These are phyloP conservation scores for Ophiostoma sp. DNA, from an alignment of 2,329 filamentous ascomycete genomes.

Conservation along the genomic window DNA sequence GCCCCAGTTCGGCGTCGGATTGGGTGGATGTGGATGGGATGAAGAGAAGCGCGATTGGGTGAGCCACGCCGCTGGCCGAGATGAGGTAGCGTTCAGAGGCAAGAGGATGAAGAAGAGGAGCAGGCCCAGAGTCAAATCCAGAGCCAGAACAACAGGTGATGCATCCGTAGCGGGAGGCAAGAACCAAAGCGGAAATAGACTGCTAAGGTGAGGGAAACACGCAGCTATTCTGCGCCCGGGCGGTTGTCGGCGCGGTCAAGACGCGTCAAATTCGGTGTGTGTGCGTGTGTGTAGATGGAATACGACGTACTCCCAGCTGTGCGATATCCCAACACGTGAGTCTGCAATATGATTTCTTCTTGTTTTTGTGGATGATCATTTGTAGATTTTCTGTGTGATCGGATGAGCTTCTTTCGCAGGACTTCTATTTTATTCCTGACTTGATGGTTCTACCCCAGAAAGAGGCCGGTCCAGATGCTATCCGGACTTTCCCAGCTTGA, in stretches of 20 bases:
- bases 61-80: conserved; percentile 18
- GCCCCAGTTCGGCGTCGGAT: conserved; percentile 21
- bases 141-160: background rate
- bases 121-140: background rate
- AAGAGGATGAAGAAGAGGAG: background rate
- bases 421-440: background rate
- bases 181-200: background rate
- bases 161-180: background rate
- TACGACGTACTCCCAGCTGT: background rate
- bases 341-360: background rate
- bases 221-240: background rate
- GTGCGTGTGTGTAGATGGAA: background rate
- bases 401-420: conserved; percentile 12
- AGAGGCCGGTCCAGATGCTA: background rate
- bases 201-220: background rate
- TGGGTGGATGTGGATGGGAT: conserved; percentile 23
- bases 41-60: conserved; percentile 21
- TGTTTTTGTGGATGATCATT: conserved; percentile 4
- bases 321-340: too few relatives aligned
- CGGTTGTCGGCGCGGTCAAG: background rate
- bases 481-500: background rate
- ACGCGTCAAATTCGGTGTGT: background rate
- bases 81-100: conserved; percentile 13
- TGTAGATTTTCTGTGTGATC: background rate
- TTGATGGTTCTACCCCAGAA: background rate